A percentile compares a stretch with the other conserved stretches of the same genome.
phyloP scores from a whole-genome alignment of 208 protist genomes.

The Naegleria lovaniensis region DNA sequence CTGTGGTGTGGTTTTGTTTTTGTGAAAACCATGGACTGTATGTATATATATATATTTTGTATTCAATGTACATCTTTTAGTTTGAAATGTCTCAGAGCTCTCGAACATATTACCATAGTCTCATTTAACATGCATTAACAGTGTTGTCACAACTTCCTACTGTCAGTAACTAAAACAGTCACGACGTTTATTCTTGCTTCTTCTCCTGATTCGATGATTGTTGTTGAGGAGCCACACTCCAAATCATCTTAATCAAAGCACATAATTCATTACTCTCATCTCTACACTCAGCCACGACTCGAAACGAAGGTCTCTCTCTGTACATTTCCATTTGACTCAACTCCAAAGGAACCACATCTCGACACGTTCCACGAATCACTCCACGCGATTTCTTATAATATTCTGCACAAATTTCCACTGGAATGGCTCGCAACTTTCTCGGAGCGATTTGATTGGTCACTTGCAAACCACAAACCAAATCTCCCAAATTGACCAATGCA shows the following conservation, averaged over 20 bases:
- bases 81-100: too few relatives aligned
- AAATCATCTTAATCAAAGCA: background rate
- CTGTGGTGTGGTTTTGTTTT: too few relatives aligned
- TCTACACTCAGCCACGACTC: background rate
- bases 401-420: background rate
- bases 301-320: background rate
- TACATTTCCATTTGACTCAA: background rate
- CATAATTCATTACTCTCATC: background rate
- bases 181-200: too few relatives aligned
- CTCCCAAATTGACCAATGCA: conserved; percentile 3
- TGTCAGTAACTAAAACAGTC: too few relatives aligned
- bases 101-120: too few relatives aligned
- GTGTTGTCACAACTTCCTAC: too few relatives aligned
- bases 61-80: too few relatives aligned
- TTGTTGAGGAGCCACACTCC: background rate
- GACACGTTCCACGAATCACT: background rate
- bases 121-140: too few relatives aligned
- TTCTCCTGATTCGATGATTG: too few relatives aligned
- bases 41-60: too few relatives aligned
- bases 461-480: background rate
- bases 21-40: too few relatives aligned
- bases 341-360: background rate
- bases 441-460: background rate
- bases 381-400: background rate
- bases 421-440: background rate